Percentiles rank a stretch among this genome's conserved stretches.
Evolutionary conservation across 1,284 basidiomycete genomes (phyloP).

Genomic region (Heterobasidion occidentale): DNA sequence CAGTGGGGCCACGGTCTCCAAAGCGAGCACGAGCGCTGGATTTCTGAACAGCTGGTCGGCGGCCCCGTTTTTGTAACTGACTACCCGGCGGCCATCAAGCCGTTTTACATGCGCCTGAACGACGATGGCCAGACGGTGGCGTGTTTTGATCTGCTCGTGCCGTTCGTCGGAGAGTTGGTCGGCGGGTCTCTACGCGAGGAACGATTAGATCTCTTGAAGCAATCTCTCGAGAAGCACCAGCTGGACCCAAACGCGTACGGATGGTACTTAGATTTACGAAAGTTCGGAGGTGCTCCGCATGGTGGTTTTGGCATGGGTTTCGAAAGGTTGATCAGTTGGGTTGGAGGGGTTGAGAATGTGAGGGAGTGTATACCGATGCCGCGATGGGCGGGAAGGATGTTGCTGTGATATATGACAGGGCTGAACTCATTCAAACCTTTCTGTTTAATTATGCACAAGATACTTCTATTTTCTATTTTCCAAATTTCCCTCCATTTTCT

Average conservation of each 20-base stretch:
- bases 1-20: slow-evolving; percentile 69
- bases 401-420: slow-evolving; percentile 24
- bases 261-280: slow-evolving; percentile 84
- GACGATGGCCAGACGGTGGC: slow-evolving; percentile 60
- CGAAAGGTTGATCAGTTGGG: slow-evolving; percentile 80
- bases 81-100: slow-evolving; percentile 80
- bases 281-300: slow-evolving; percentile 79
- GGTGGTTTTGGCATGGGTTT: slow-evolving; percentile 93
- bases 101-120: slow-evolving; percentile 92
- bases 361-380: slow-evolving; percentile 89
- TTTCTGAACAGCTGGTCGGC: slow-evolving; percentile 58
- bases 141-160: slow-evolving; percentile 93
- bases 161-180: slow-evolving; percentile 82
- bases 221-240: slow-evolving; percentile 42
- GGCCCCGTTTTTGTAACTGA: slow-evolving; percentile 90
- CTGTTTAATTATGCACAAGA: background rate
- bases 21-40: slow-evolving; percentile 90
- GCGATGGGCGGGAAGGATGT: slow-evolving; percentile 76
- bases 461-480: background rate
- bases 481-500: background rate
- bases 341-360: slow-evolving; percentile 79
- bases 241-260: slow-evolving; percentile 52
- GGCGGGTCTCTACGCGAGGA: slow-evolving; percentile 93
- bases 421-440: slow-evolving; percentile 17
- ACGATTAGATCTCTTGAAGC: slow-evolving; percentile 47